Base-by-base conservation (phyloP, 371 early-diverging fungal species). In the Homolaphlyctis polyrhiza region DNA sequence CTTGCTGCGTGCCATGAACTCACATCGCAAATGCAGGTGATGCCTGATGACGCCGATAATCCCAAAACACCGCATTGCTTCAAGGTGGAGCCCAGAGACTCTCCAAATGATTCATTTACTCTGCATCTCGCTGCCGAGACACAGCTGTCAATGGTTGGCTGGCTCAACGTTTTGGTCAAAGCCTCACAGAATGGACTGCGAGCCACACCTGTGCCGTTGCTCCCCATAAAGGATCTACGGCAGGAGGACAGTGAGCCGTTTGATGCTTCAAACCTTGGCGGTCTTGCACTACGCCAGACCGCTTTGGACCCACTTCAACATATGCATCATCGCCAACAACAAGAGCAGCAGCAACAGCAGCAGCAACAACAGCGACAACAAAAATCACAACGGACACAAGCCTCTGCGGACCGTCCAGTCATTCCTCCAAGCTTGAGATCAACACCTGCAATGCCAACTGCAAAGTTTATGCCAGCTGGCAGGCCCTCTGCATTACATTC, bases 131-230 rank as follows among this genome's bases (percentile, higher is more conserved):
- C 64, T 1, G 60, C 69, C 14, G 73, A 73, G 27, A 49, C 71
- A 11, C 73, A 73, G 57, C 35, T 73, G 0, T 52, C 59, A 13
- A 68, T 73, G 73, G 67, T 73, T 4, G 43, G 57, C 8, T 73
- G 73, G 73, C 48, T 73, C 49, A 73, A 71, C 45, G 61, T 57
- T 11, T 13, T 73, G 52, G 73, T 73, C 14, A 57, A 71, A 13
- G 71, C 71, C 2, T 58, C 68, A 11, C 62, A 55, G 30, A 52
- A 68, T 18, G 63, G 16, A 27, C 61, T 34, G 18, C 62, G 65
- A 14, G 25, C 65, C 18, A 33, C 60, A 5, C 69, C 69, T 2
- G 35, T 68, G 8, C 64, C 64, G 30, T 58, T 68, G 23, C 49
- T 68, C 23, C 69, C 69, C 2, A 68, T 68, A 43, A 64, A 63